A percentile compares a stretch with the other conserved stretches of the same genome.
Evolutionary conservation across 2,329 filamentous ascomycete genomes (phyloP).

Genomic region (Mycosphaerella sp.): DNA sequence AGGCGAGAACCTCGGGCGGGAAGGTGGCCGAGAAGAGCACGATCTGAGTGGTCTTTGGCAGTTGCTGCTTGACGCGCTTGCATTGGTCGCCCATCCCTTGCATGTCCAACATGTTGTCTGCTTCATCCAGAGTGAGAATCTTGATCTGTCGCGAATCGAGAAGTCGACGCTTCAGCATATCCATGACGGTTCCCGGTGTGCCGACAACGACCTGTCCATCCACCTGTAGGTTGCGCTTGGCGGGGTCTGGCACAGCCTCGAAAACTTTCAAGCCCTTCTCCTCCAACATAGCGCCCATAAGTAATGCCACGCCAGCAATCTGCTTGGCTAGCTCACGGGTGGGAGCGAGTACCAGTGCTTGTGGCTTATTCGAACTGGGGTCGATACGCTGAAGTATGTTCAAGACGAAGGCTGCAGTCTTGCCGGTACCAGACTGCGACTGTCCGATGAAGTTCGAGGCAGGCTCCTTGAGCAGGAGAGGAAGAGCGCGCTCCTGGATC

Average conservation of each 20-base stretch:
- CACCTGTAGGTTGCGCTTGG: slow-evolving; percentile 62
- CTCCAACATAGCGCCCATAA: slow-evolving; percentile 74
- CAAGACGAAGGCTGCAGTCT: slow-evolving; percentile 93
- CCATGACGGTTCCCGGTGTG: slow-evolving; percentile 87
- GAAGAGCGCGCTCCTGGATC: slow-evolving; percentile 91
- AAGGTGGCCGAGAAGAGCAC: slow-evolving; percentile 95
- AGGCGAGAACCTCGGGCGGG: slow-evolving; percentile 76
- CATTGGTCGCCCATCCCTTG: slow-evolving; percentile 95
- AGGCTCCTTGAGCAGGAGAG: slow-evolving; percentile 79
- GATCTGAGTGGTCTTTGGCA: slow-evolving; percentile 71
- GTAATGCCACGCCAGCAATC: slow-evolving; percentile 76
- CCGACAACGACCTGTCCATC: slow-evolving; percentile 78
- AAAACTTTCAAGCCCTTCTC: slow-evolving; percentile 62
- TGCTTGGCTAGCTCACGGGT: slow-evolving; percentile 92
- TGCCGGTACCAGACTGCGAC: slow-evolving; percentile 98
- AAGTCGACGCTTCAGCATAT: slow-evolving; percentile 70
- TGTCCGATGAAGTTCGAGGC: slow-evolving; percentile 92
- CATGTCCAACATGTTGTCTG: slow-evolving; percentile 97
- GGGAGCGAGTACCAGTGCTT: slow-evolving; percentile 83
- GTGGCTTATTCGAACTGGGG: slow-evolving; percentile 61
- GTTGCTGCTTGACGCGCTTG: slow-evolving; percentile 71
- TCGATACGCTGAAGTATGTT: slow-evolving; percentile 86
- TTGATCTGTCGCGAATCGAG: slow-evolving; percentile 67
- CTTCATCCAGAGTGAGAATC: slow-evolving; percentile 88
- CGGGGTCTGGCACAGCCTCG: slow-evolving; percentile 73